Conservation (phyloP, 306 rosid species). For the Urtica urens region DNA sequence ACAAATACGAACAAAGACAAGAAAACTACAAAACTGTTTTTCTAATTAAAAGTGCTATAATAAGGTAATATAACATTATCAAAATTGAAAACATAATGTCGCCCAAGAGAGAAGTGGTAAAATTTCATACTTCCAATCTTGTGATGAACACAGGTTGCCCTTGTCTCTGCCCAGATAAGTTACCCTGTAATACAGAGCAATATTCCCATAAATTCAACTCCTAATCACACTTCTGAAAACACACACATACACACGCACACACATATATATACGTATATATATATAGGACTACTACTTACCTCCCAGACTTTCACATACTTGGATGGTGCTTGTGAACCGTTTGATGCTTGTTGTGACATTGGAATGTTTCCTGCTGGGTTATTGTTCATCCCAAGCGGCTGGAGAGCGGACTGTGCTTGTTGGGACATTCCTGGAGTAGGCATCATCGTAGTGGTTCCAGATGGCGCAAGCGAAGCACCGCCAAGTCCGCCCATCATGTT, state of each 20-base stretch:
- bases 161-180: conserved; percentile 92
- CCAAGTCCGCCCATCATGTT: conserved; percentile 65
- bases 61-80: too few relatives aligned
- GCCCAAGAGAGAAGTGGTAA: too few relatives aligned
- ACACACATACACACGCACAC: too few relatives aligned
- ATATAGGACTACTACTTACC: conserved; percentile 34
- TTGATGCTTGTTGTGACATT: conserved; percentile 61
- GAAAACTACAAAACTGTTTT: too few relatives aligned
- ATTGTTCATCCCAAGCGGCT: conserved; percentile 46
- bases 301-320: conserved; percentile 97
- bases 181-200: conserved; percentile 65
- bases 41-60: too few relatives aligned
- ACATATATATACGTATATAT: too few relatives aligned
- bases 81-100: too few relatives aligned
- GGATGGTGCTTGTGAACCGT: conserved; percentile 62
- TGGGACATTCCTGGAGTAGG: conserved; percentile 97
- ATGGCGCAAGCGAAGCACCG: conserved; percentile 66
- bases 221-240: too few relatives aligned
- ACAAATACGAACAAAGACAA: not conserved
- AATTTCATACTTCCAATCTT: conserved; percentile 68
- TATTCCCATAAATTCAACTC: too few relatives aligned
- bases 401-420: conserved; percentile 67
- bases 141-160: conserved; percentile 93
- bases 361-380: conserved; percentile 54
- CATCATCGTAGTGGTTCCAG: conserved; percentile 87